Percentiles rank a stretch among this genome's conserved stretches.
phyloP scores from a whole-genome alignment of 352 stramenopile species.

The Globisporangium takayamanum region DNA sequence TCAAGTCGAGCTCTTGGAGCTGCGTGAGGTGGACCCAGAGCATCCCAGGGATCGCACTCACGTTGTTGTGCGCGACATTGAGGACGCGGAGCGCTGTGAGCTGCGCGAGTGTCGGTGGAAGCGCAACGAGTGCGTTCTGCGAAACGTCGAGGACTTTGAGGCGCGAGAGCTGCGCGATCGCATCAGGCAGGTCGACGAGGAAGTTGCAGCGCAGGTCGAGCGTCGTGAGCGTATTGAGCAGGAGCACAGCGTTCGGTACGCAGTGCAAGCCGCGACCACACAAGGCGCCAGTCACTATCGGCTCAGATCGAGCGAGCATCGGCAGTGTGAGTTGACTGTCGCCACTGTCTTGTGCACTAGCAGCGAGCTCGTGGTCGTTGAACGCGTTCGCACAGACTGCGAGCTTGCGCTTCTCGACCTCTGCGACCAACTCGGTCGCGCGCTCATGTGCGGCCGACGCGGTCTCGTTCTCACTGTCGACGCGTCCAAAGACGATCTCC shows the following conservation, averaged over 20 bases:
- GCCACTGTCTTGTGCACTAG: slow-evolving; percentile 19
- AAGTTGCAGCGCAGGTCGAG: slow-evolving; percentile 51
- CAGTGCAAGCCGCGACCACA: slow-evolving; percentile 9
- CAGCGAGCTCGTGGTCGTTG: slow-evolving; percentile 8
- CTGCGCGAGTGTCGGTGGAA: slow-evolving; percentile 25
- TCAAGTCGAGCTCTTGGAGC: slow-evolving; percentile 35
- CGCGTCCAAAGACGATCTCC: slow-evolving; percentile 49
- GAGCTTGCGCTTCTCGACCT: slow-evolving; percentile 31
- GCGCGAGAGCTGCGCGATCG: slow-evolving; percentile 26
- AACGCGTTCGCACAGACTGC: slow-evolving; percentile 14
- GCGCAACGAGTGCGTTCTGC: slow-evolving; percentile 41
- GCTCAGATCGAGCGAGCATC: no score
- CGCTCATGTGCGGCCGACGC: slow-evolving; percentile 9
- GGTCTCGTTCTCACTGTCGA: not conserved
- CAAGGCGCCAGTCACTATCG: slow-evolving; percentile 1
- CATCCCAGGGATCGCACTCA: slow-evolving; percentile 20
- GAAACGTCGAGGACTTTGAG: slow-evolving; percentile 45
- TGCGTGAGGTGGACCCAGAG: slow-evolving; percentile 21
- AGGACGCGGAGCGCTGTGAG: slow-evolving; percentile 32
- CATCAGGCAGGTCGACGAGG: slow-evolving; percentile 33
- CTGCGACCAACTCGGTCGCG: slow-evolving; percentile 20
- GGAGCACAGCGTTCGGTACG: slow-evolving; percentile 32
- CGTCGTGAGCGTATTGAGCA: slow-evolving; percentile 22
- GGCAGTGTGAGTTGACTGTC: not conserved
- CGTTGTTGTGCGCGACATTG: slow-evolving; percentile 54